Conservation (phyloP, 192 early-diverging fungal species). For the Backusella westeae region DNA sequence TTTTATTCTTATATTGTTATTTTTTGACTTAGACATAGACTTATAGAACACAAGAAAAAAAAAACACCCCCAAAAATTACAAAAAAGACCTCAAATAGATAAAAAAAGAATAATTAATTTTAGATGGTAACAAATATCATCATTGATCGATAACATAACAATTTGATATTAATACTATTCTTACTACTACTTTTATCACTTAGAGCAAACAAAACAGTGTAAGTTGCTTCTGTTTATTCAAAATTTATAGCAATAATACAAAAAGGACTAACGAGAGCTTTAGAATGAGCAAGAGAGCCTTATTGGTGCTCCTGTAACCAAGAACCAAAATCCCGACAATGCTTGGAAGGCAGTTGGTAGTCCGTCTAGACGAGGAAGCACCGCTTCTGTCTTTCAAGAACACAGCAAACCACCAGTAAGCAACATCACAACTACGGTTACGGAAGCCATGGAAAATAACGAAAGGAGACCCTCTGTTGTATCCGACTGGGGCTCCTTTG, state of each 20-base stretch:
- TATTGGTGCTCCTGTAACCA: conserved; percentile 1
- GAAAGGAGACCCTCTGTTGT: background rate
- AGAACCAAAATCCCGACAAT: conserved; percentile 18
- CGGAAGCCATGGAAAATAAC: background rate
- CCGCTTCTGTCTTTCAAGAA: background rate
- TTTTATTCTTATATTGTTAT: background rate
- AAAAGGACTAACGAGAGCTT: background rate
- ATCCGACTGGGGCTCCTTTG: conserved; percentile 49
- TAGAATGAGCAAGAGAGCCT: background rate
- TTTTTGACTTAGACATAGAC: background rate
- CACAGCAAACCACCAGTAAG: background rate
- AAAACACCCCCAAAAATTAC: background rate
- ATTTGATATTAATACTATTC: background rate
- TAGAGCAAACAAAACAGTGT: background rate
- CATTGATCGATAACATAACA: background rate
- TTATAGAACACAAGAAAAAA: background rate
- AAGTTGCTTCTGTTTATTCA: background rate
- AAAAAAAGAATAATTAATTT: background rate
- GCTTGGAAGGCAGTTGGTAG: conserved; percentile 37
- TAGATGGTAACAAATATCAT: background rate
- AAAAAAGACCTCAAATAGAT: background rate
- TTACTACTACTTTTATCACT: background rate
- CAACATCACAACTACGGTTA: background rate
- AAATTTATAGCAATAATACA: background rate
- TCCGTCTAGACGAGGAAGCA: conserved; percentile 31